phyloP scores from a whole-genome alignment of 2,329 filamentous ascomycete species.

The Clarireedia homoeocarpa region DNA sequence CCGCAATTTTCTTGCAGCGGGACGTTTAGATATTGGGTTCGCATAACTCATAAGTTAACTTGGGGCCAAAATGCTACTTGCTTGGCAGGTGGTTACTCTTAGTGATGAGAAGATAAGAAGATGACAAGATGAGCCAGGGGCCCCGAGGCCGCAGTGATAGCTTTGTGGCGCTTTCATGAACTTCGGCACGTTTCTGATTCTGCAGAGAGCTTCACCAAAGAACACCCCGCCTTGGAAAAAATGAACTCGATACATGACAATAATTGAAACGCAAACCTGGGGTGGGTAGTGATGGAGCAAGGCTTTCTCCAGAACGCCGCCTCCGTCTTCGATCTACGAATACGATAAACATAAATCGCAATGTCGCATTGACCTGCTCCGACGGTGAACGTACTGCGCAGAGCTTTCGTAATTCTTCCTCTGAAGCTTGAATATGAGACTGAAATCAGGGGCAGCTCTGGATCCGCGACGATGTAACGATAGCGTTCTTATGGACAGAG shows the following conservation, averaged over 20 bases:
- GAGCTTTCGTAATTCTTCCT: neutral
- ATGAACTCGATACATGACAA: neutral
- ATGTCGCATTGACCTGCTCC: neutral
- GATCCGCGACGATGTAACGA: slow-evolving; percentile 5
- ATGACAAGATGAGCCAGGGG: neutral
- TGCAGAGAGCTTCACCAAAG: neutral
- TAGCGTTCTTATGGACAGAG: neutral
- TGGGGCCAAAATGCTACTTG: slow-evolving; percentile 1
- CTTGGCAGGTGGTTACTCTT: neutral
- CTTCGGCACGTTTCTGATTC: neutral
- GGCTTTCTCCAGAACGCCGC: slow-evolving; percentile 1
- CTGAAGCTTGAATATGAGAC: neutral
- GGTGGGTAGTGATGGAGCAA: neutral
- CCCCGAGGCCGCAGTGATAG: neutral
- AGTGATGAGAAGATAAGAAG: neutral
- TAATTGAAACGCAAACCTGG: slow-evolving; percentile 5
- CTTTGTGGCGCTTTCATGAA: neutral
- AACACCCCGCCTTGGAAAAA: neutral
- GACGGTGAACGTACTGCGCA: neutral
- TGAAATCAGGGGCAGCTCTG: neutral
- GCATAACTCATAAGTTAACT: neutral
- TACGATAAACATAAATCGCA: neutral
- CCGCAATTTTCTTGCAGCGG: neutral
- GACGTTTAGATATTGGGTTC: neutral
- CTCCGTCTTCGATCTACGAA: neutral